Conservation (phyloP, 1,139 yeast species). For the Hansenula lynferdii region DNA sequence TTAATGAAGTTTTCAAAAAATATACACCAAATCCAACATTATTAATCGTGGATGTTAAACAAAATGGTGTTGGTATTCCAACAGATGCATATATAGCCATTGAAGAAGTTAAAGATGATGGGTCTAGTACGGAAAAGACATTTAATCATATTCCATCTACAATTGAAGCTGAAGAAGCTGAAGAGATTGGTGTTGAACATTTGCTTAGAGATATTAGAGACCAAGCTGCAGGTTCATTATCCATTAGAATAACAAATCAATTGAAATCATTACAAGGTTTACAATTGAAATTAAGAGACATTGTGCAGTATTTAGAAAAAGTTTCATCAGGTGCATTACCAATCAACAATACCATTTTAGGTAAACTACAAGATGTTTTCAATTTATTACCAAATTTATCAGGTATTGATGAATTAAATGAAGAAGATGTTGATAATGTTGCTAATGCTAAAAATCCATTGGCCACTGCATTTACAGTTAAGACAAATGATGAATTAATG, state of each 20-base stretch:
- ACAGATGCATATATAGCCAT: conserved; percentile 94
- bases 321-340: conserved; percentile 74
- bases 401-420: conserved; percentile 24
- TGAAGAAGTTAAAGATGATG: conserved; percentile 95
- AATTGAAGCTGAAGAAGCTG: conserved; percentile 98
- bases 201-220: conserved; percentile 90
- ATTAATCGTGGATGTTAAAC: conserved; percentile 88
- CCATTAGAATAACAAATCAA: conserved; percentile 83
- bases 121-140: conserved; percentile 90
- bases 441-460: conserved; percentile 39
- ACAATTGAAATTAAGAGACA: conserved; percentile 74
- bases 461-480: conserved; percentile 78
- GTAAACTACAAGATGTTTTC: conserved; percentile 91
- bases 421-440: conserved; percentile 17
- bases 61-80: conserved; percentile 79
- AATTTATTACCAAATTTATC: conserved; percentile 82
- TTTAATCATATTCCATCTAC: conserved; percentile 90
- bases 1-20: conserved; percentile 83
- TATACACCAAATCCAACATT: conserved; percentile 81
- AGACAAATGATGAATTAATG: conserved; percentile 96
- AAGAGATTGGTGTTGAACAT: conserved; percentile 98
- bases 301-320: conserved; percentile 72
- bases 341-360: conserved; percentile 84
- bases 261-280: conserved; percentile 85
- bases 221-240: conserved; percentile 92